Evolutionary conservation across 2,329 filamentous ascomycete species (phyloP), one percentile per base, ranked within the genome.

Genomic region (Ascocoryne sarcoides): DNA sequence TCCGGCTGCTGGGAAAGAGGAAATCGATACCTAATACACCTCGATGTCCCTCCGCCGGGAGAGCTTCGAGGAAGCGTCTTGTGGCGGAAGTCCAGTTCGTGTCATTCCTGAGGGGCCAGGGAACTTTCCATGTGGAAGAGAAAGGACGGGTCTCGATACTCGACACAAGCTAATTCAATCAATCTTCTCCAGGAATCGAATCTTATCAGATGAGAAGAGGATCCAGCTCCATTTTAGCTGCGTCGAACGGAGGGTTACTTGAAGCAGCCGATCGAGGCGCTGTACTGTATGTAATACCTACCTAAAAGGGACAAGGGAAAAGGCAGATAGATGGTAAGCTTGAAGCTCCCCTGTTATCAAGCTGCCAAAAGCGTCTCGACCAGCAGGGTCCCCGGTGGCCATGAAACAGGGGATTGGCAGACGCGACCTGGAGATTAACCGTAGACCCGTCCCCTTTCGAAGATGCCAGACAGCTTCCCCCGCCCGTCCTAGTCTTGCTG

Each of bases 331-430:
- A n/a, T n/a, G n/a, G n/a, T n/a, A n/a, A n/a, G n/a, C n/a, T n/a
- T 7, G 23, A 36, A 29, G 18, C 28, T 32, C 23, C 28, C 37
- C 39, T 32, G 29, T 21, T 42, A 16, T 43, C 40, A 37, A 28
- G 14, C 30, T 32, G 29, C 26, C 33, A n/a, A 30, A 32, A 26
- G 7, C 23, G 39, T 21, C 33, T 36, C 23, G 19, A 19, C 36
- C 28, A 36, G 32, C 32, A 29, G 28, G n/a, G 18, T 43, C 34
- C 49, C 49, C 29, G 29, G 47, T 33, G 20, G 14, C 44, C 41
- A 23, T 52, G 49, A 52, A 50, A 52, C 47, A 37, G 37, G 34
- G 33, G 42, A 35, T 36, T 44, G 39, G 39, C 37, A 23, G 34
- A 4, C 18, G 35, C 19, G 17, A 23, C 32, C 15, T 5, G 9